These are phyloP conservation scores for Medicago ruthenica DNA, from an alignment of 306 rosid species.

Conservation along the genomic window DNA sequence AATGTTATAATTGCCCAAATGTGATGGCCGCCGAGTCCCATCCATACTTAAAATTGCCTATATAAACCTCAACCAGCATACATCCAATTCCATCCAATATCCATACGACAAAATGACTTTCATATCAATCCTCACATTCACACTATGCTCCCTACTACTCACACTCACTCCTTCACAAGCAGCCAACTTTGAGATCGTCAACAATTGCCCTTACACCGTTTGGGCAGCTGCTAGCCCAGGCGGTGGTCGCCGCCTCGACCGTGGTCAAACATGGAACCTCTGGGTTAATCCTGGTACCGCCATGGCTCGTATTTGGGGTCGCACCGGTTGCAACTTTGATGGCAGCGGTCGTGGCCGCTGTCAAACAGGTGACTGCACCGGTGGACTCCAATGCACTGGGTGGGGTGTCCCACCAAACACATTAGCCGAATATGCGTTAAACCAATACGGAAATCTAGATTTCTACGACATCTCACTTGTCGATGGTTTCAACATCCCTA, in stretches of 20 bases:
- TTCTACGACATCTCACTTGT: conserved; percentile 56
- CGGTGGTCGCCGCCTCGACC: conserved; percentile 53
- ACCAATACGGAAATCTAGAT: conserved; percentile 49
- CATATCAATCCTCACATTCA: conserved; percentile 6
- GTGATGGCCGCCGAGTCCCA: background rate
- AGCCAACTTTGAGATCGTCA: conserved; percentile 55
- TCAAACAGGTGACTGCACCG: conserved; percentile 64
- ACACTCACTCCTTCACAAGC: conserved; percentile 16
- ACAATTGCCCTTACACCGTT: conserved; percentile 60
- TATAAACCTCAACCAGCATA: conserved; percentile 31
- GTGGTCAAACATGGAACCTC: conserved; percentile 50
- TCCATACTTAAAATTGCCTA: conserved; percentile 10
- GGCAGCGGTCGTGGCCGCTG: conserved; percentile 55
- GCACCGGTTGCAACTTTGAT: conserved; percentile 69
- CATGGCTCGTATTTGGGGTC: conserved; percentile 68
- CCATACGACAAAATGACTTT: conserved; percentile 29
- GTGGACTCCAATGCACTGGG: conserved; percentile 47
- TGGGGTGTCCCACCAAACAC: conserved; percentile 70
- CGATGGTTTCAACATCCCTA: conserved; percentile 62
- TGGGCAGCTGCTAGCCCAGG: conserved; percentile 67
- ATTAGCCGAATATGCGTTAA: conserved; percentile 56
- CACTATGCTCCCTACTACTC: conserved; percentile 12
- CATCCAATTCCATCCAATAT: background rate
- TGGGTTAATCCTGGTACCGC: conserved; percentile 44
- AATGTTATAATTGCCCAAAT: background rate